Base-by-base conservation (phyloP, 179 eudicot genomes). In the Camellia oleifera region DNA sequence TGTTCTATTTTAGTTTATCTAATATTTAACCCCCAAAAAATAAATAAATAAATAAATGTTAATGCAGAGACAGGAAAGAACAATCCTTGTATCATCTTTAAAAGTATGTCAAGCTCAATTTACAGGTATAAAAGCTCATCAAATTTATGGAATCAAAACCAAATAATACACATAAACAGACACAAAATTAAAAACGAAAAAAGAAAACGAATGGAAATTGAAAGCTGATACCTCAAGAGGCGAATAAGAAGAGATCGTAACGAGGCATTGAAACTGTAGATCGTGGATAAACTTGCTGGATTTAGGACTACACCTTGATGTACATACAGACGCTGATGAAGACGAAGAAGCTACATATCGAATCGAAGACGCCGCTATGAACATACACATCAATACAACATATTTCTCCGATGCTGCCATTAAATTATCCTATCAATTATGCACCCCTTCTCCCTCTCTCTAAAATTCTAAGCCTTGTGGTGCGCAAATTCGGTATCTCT, bases 261-360 rank as follows among this genome's bases (percentile, higher is more conserved):
- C 44, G 65, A 80, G 84, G 77, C 84, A 81, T 44, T 77, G 84
- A 63, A 81, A 58, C 58, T 77, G 80, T 17, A 81, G 84, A 81
- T 81, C 84, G 66, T 73, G 73, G 53, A 81, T 14, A 63, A 81
- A 13, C 20, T 58, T 8, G 62, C 17, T 63, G 50, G 26, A 40
- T 77, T 81, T 72, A 63, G 54, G 80, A 81, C n/a, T 40, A 72
- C 80, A 77, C 44, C 46, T 48, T 23, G 65, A 52, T 42, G 20
- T 20, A 67, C 65, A 78, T 78, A 17, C 64, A 67, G 83, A 57
- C 17, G 23, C 42, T 7, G 72, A 73, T 1, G 71, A 68, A 12
- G 54, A 52, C 48, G 82, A 42, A 12, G 78, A 73, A 56, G 78
- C 40, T 74, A 77, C 75, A 4, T 5, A 60, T 44, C 66, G 64